phyloP scores from a whole-genome alignment of 2,329 filamentous ascomycete genomes.

The Trichoderma sp. region DNA sequence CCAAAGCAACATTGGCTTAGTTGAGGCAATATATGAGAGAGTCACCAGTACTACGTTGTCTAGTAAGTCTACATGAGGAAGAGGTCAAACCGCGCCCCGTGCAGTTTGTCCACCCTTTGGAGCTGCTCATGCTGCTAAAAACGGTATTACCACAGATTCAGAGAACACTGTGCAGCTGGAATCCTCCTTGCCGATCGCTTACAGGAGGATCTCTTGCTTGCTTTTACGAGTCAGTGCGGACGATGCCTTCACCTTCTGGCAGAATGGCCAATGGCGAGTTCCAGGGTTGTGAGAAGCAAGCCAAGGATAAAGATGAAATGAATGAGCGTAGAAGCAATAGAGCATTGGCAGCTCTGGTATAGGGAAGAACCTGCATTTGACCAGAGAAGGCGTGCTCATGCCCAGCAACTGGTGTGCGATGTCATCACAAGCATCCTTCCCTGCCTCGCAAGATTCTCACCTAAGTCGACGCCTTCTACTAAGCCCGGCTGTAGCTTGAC shows the following conservation, averaged over 20 bases:
- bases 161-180: background rate
- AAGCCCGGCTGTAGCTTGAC: background rate
- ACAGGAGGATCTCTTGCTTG: no score
- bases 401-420: background rate
- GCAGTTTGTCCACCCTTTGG: background rate
- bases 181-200: background rate
- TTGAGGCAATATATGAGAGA: background rate
- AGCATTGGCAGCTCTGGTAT: no score
- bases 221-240: no score
- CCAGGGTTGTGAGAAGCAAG: no score
- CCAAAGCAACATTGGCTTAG: background rate
- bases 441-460: constrained; percentile 1
- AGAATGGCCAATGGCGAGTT: no score
- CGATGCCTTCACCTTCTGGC: no score
- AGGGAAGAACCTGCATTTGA: background rate
- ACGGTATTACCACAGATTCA: background rate
- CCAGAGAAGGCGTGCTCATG: background rate
- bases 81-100: background rate
- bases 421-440: constrained; percentile 3
- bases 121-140: background rate
- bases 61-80: background rate
- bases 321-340: background rate
- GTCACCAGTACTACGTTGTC: background rate
- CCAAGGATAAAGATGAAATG: no score
- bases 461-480: constrained; percentile 19